Evolutionary conservation across 805 yeast species (phyloP), one percentile per base, ranked within the genome.

Genomic region (Metschnikowia continentalis): DNA sequence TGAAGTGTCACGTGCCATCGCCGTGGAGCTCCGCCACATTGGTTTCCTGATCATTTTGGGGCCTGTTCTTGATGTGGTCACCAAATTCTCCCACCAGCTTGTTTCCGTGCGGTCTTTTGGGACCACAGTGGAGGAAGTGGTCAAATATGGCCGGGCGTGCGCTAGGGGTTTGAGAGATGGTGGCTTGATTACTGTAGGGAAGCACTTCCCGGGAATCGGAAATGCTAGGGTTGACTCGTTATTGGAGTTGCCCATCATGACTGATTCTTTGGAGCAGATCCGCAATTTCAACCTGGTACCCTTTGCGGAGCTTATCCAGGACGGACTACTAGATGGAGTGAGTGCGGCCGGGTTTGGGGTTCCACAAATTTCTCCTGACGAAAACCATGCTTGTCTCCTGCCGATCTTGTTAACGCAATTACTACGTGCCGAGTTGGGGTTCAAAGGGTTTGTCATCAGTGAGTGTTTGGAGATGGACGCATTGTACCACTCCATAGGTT

Each of bases 151-250:
- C 1, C 60, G 65, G 32, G 82, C 80, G 2, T 77, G 77, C 54
- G 77, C 83, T 5, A 68, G 66, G 51, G 88, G 86, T 1, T 69
- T 79, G 42, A 70, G 70, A 47, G 79, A 72, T 41, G 84, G 82
- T 11, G 84, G 84, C 1, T 60, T 82, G 11, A 61, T 77, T 35
- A 72, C 80, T 2, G 76, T 81, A 51, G 86, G 84, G 0, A 82
- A 82, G 57, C 86, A 83, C 64, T 82, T 82, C 57, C 88, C 88
- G 0, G 88, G 88, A 1, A 80, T 80, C 47, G 86, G 86, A 3
- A 77, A 78, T 49, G 84, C 85, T 1, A 72, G 76, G 19, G 82
- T 82, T 5, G 84, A 82, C 58, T 74, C 81, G 3, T 64, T 80
- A 36, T 64, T 81, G 40, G 86, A 82, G 51, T 61, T 81, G 32